Base-by-base conservation (phyloP, 108 stramenopile species). In the Cyclotella choctawhatcheeana region DNA sequence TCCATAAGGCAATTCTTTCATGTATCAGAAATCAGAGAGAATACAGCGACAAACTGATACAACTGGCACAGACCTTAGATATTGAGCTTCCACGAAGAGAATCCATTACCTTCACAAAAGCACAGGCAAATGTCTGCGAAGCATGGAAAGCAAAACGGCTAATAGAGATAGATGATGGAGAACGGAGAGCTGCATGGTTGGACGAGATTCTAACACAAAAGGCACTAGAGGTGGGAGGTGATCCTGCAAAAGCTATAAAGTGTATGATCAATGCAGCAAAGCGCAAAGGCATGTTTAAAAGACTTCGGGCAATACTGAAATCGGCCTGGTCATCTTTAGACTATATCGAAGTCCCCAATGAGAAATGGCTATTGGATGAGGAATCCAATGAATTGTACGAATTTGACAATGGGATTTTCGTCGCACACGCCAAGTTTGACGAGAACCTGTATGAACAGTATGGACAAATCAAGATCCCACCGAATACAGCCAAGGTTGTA, bases 321-420 rank as follows among this genome's bases (percentile, higher is more conserved):
- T 26, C 54, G 5, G 54, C 6, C 6, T 30, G 54, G 29, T 29
- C 54, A 27, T 6, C 25, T 17, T 16, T 55, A 4, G 29, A 55
- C 25, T 55, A 55, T 55, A 55, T 55, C 3, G 54, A 55, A 30
- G 54, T 55, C 29, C 54, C 54, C 7, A 55, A 30, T 10, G 54
- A 55, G 29, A 27, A 5, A 55, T 55, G 54, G 54, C 27, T 14
- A 4, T 16, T 29, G 3, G 27, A 5, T 27, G 26, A 7, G 6
- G 17, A n/a, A 4, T 3, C 25, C 5, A 27, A 55, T 10, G 54
- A 55, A 26, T 26, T 55, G 4, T 55, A 55, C 27, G 54, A 55
- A 55, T 55, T 55, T 16, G 54, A 55, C 16, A 55, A 27, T 55
- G 54, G 54, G 16, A n/a, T 55, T 5, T 55, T 55, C 17, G 8